A percentile compares a stretch with the other conserved stretches of the same genome.
Evolutionary conservation across 192 early-diverging fungal genomes (phyloP).

Genomic region (Podila verticillata): DNA sequence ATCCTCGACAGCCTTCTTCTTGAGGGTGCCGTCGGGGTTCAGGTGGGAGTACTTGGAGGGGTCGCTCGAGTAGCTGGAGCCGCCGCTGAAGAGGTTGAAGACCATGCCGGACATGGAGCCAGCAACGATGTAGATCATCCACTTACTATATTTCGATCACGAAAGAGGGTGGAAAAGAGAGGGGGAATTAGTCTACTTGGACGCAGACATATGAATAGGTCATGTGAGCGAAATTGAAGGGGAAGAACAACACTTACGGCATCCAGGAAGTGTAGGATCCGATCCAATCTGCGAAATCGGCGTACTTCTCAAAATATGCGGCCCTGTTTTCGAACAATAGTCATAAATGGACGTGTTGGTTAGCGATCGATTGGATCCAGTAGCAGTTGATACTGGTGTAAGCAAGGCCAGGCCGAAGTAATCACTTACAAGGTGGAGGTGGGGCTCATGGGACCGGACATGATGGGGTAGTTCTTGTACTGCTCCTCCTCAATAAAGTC

Average conservation of each 20-base stretch:
- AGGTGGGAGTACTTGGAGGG: constrained; percentile 42
- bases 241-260: constrained; percentile 28
- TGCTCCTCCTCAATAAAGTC: constrained; percentile 46
- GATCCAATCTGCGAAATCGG: constrained; percentile 27
- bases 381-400: not conserved
- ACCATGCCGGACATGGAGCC: constrained; percentile 42
- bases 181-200: not conserved
- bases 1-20: constrained; percentile 5
- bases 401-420: too few relatives aligned
- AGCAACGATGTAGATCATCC: constrained; percentile 40
- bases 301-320: constrained; percentile 26
- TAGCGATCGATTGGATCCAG: not conserved
- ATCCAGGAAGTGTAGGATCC: constrained; percentile 41
- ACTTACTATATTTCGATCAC: constrained; percentile 10
- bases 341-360: too few relatives aligned
- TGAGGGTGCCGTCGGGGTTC: constrained; percentile 41
- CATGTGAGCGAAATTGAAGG: not conserved
- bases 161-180: not conserved
- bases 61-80: constrained; percentile 47
- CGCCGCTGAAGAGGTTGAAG: constrained; percentile 45
- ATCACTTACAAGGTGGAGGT: constrained; percentile 40
- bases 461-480: constrained; percentile 35
- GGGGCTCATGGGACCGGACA: constrained; percentile 36
- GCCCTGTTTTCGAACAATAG: constrained; percentile 10
- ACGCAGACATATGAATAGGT: too few relatives aligned